phyloP scores from a whole-genome alignment of 805 yeast genomes.

The Teunomyces kruisii region DNA sequence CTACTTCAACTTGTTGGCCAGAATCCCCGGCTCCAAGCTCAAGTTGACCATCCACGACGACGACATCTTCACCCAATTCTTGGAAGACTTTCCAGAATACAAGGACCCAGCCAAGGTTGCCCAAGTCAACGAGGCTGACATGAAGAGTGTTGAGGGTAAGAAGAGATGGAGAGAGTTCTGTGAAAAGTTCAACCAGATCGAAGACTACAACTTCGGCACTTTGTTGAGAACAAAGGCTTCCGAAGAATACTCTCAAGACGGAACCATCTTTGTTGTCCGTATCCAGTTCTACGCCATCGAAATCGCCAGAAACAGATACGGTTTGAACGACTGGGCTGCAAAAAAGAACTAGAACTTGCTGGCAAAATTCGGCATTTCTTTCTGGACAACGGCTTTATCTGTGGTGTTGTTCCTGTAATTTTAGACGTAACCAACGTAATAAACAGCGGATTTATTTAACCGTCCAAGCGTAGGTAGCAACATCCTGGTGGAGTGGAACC shows the following conservation, averaged over 20 bases:
- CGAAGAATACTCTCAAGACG: constrained; percentile 77
- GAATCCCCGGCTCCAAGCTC: constrained; percentile 75
- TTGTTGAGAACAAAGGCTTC: constrained; percentile 71
- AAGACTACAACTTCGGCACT: constrained; percentile 95
- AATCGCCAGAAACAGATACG: constrained; percentile 86
- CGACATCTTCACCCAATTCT: constrained; percentile 59
- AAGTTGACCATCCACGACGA: constrained; percentile 72
- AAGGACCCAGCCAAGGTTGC: constrained; percentile 56
- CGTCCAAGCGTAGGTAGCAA: too few relatives aligned
- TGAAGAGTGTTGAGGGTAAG: constrained; percentile 80
- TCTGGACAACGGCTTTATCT: neutral
- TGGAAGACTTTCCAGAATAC: constrained; percentile 87
- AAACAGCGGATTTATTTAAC: too few relatives aligned
- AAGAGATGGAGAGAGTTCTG: constrained; percentile 88
- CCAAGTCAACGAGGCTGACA: constrained; percentile 67
- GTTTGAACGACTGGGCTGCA: constrained; percentile 86
- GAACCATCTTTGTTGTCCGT: constrained; percentile 87
- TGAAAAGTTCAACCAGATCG: constrained; percentile 79
- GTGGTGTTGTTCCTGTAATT: neutral
- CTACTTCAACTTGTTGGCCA: constrained; percentile 79
- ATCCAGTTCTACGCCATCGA: constrained; percentile 95
- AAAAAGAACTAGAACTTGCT: constrained; percentile 13
- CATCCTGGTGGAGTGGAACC: too few relatives aligned
- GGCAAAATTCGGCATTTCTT: too few relatives aligned
- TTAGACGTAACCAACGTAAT: neutral